Evolutionary conservation across 495 filamentous ascomycete species (phyloP).

Genomic region (Aspergillus nidulans): DNA sequence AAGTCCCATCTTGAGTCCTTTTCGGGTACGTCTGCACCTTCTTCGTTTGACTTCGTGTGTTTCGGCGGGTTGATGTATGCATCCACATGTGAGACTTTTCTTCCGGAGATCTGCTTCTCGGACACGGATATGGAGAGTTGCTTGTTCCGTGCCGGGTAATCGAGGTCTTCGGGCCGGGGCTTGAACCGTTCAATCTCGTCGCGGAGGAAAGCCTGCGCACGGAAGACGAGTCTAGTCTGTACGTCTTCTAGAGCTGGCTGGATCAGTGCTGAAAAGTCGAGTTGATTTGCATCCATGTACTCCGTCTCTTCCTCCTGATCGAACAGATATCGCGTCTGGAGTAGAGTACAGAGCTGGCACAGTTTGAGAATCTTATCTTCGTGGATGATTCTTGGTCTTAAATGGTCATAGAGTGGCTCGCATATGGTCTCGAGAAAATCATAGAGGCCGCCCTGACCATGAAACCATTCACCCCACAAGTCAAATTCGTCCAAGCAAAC

Average conservation of each 20-base stretch:
- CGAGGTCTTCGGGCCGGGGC: constrained; percentile 64
- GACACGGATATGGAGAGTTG: constrained; percentile 45
- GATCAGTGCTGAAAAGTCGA: constrained; percentile 65
- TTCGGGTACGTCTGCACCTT: constrained; percentile 43
- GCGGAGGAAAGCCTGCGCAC: constrained; percentile 61
- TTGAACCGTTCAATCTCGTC: constrained; percentile 68
- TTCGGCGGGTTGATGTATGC: constrained; percentile 47
- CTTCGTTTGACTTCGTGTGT: constrained; percentile 48
- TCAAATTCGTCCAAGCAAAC: constrained; percentile 72
- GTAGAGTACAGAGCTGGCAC: constrained; percentile 73
- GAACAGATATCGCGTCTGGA: constrained; percentile 79
- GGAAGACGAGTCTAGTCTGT: constrained; percentile 69
- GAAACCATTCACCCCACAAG: constrained; percentile 72
- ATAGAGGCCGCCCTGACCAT: constrained; percentile 61
- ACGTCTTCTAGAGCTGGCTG: constrained; percentile 68
- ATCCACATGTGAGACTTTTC: constrained; percentile 39
- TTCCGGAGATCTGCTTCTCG: constrained; percentile 43
- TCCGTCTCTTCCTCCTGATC: constrained; percentile 68
- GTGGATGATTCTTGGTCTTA: constrained; percentile 65
- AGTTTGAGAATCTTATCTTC: constrained; percentile 69
- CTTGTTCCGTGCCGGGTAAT: constrained; percentile 54
- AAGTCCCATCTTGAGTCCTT: constrained; percentile 50
- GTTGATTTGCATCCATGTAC: constrained; percentile 45
- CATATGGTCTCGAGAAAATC: constrained; percentile 70
- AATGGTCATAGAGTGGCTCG: constrained; percentile 70